Conservation (phyloP, 257 asterid species). For the Primulina huaijiensis region DNA sequence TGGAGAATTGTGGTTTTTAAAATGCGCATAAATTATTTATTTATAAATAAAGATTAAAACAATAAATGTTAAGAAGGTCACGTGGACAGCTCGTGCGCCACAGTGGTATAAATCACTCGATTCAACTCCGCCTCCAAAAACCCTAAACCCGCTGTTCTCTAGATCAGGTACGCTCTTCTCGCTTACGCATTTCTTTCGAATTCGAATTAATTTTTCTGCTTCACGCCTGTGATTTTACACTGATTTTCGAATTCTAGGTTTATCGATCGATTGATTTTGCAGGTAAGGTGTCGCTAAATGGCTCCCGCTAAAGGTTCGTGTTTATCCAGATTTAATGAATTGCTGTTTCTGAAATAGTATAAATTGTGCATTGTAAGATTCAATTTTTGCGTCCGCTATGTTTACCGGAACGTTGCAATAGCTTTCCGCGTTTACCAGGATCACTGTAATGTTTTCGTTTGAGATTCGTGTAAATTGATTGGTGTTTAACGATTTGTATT, state of each 20-base stretch:
- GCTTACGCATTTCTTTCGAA: not conserved
- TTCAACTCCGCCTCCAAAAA: slow-evolving; percentile 18
- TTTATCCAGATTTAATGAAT: not conserved
- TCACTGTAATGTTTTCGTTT: not conserved
- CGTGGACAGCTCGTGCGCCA: not conserved
- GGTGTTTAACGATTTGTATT: not conserved
- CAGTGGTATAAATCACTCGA: not conserved
- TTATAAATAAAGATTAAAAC: no score
- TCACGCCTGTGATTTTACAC: no score
- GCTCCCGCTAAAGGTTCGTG: slow-evolving; percentile 39
- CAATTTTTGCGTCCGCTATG: not conserved
- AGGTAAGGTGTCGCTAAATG: slow-evolving; percentile 33
- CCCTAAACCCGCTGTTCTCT: slow-evolving; percentile 25
- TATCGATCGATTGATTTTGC: slow-evolving; percentile 11
- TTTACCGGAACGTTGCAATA: no score
- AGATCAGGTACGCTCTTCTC: slow-evolving; percentile 17
- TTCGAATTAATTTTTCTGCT: not conserved
- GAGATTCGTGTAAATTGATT: not conserved
- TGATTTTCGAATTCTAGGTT: not conserved
- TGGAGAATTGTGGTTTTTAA: no score
- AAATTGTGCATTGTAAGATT: not conserved
- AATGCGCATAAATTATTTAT: no score
- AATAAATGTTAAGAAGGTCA: not conserved
- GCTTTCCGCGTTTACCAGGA: not conserved
- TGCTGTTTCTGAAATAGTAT: not conserved